Base-by-base conservation (phyloP, 768 basidiomycete genomes). In the Chlorophyllum brunneum region DNA sequence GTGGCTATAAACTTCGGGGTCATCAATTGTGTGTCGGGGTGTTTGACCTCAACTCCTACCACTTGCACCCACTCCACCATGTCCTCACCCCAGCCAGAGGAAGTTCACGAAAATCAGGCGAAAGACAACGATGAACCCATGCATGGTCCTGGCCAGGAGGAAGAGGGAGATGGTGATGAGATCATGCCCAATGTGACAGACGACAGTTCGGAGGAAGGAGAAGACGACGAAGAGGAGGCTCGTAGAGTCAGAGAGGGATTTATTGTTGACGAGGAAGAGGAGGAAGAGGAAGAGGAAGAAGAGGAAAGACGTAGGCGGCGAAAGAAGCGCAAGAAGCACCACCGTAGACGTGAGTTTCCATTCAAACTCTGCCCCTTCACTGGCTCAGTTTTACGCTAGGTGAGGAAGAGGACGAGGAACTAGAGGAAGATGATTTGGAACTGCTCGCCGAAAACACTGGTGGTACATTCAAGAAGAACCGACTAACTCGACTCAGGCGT, bases 371-470 rank as follows among this genome's bases (percentile, higher is more conserved):
- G 30, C 38, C 30, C 4, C 37, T 52, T 51, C 47, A 54, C 15
- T 40, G 42, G 44, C 49, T 53, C 51, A 57, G 9, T 11, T 33
- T 34, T 52, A 44, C 51, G 24, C 31, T 50, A 65, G 59, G 58
- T 67, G 73, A 72, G 61, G 73, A 77, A 57, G 79, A 82, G 54
- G 81, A 82, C 49, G 83, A 88, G 58, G 83, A 72, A 13, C 69
- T 98, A 44, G 94, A 97, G 57, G 97, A 98, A 29, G 97, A 98
- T 60, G 97, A 98, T 66, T 68, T 98, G 42, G 95, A 93, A 24
- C 59, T 81, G 76, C 84, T 74, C 77, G 97, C 76, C 58, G 95
- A 95, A 62, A 98, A 97, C 59, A 92, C 91, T 9, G 94, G 95
- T 8, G 77, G 81, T 2, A 78, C 83, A 2, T 87, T 88, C 68